Percentiles rank a stretch among this genome's conserved stretches.
These are phyloP conservation scores for Filobasidium wieringae DNA, from an alignment of 768 basidiomycete species.

Conservation along the genomic window DNA sequence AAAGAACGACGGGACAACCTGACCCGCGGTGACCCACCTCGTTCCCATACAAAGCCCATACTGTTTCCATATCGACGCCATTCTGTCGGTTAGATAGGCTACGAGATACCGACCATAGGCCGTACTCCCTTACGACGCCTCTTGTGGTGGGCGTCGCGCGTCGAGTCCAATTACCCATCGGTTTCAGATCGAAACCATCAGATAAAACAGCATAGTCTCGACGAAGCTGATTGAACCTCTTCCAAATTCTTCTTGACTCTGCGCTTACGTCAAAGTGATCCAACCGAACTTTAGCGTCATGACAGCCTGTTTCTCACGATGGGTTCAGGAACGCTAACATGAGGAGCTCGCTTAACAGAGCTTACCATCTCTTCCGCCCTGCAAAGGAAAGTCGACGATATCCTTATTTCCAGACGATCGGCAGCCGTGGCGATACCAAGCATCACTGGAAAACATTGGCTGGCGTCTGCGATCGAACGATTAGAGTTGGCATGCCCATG, in stretches of 20 bases:
- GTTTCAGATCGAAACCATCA: slow-evolving; percentile 76
- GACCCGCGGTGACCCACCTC: too few species aligned
- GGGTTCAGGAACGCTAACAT: slow-evolving; percentile 86
- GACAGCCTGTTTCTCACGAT: slow-evolving; percentile 71
- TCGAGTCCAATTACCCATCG: slow-evolving; percentile 75
- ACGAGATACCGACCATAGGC: slow-evolving; percentile 82
- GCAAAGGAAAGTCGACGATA: too few species aligned
- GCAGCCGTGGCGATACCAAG: slow-evolving; percentile 90
- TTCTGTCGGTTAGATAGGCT: too few species aligned
- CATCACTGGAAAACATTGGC: slow-evolving; percentile 67
- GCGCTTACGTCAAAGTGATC: slow-evolving; percentile 90
- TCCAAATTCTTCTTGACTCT: slow-evolving; percentile 59
- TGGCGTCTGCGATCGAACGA: too few species aligned
- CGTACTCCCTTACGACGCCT: slow-evolving; percentile 65
- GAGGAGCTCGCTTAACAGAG: slow-evolving; percentile 84
- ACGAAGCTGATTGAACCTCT: slow-evolving; percentile 63
- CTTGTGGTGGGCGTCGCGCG: slow-evolving; percentile 63
- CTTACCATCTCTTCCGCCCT: too few species aligned
- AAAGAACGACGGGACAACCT: too few species aligned
- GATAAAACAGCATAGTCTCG: slow-evolving; percentile 58
- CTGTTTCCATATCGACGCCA: too few species aligned
- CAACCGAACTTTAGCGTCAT: slow-evolving; percentile 80
- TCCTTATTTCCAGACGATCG: too few species aligned
- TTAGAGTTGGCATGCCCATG: too few species aligned
- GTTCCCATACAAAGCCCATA: too few species aligned